Evolutionary conservation across 306 rosid species (phyloP).

Genomic region (Mimosa pudica): DNA sequence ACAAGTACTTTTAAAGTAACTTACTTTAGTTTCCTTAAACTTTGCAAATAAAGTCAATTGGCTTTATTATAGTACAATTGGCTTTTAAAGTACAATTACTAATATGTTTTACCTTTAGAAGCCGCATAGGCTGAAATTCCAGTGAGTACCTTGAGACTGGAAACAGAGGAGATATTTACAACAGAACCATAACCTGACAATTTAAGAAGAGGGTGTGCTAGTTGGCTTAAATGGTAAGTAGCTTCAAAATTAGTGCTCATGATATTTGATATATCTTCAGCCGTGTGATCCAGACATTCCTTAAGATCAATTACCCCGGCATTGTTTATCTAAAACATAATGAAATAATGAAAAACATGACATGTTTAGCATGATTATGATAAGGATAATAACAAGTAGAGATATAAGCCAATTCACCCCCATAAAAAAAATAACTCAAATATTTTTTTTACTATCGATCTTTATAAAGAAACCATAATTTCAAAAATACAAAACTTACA

Average conservation of each 20-base stretch:
- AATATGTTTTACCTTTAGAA: slow-evolving; percentile 54
- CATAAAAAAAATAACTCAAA: too few species aligned
- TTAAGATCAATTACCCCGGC: neutral
- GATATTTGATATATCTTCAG: slow-evolving; percentile 24
- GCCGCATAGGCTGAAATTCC: slow-evolving; percentile 46
- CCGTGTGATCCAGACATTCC: slow-evolving; percentile 14
- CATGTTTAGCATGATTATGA: neutral
- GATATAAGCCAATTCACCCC: too few species aligned
- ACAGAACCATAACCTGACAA: slow-evolving; percentile 37
- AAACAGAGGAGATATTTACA: slow-evolving; percentile 35
- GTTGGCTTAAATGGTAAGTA: slow-evolving; percentile 40
- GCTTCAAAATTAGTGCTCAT: slow-evolving; percentile 42
- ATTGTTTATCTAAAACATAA: slow-evolving; percentile 45
- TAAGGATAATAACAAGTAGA: too few species aligned
- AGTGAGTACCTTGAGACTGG: slow-evolving; percentile 40
- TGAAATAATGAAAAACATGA: too few species aligned
- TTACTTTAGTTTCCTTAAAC: too few species aligned
- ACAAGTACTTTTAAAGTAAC: too few species aligned
- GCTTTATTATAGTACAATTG: too few species aligned
- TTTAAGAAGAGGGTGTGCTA: slow-evolving; percentile 45
- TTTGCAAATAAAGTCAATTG: too few species aligned
- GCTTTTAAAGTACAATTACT: too few species aligned
- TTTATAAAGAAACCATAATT: neutral
- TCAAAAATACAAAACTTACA: neutral
- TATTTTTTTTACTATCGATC: too few species aligned